Evolutionary conservation across 2,329 filamentous ascomycete genomes (phyloP), one percentile per base, ranked within the genome.

Genomic region (Cercospora sp.): DNA sequence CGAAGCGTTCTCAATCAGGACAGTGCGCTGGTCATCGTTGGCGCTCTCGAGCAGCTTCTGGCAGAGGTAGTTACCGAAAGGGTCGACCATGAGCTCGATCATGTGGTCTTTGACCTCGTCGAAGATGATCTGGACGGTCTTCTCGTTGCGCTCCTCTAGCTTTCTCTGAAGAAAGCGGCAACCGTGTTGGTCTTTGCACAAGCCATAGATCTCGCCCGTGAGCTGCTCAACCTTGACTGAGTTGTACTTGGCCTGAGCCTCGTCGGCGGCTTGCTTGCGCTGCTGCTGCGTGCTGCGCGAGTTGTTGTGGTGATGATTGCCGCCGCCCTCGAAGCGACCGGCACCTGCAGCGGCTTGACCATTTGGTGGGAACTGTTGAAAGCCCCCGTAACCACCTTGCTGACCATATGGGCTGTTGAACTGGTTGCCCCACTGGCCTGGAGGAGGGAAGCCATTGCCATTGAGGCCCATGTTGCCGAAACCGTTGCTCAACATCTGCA

Each of bases 11-110:
- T 94, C 89, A 75, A 99, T 96, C 70, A 99, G 87, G 53, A 90
- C 88, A 64, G 94, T 98, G 73, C 95, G 93, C 84, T 99, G 94
- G 63, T 97, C 92, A 77, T 98, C 92, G 78, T 92, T 96, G 82
- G 93, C 94, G 80, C 90, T 97, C 82, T 99, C 95, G 34, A 99
- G 87, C 70, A 99, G 85, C 86, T 98, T 99, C 85, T 99, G 95
- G 85, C 94, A 98, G 73, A 99, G 89, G 81, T 99, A 99, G 85
- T 99, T 99, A 79, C 95, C 95, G 80, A 99, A 99, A 9, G 95
- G 94, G 81, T 99, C 94, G 69, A 93, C 97, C 95, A 99, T 99
- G 72, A 99, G 86, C 83, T 99, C 95, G 71, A 97, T 90, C 74
- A 99, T 94, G 79, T 98, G 93, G 77, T 91, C 87, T 78, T 94